Evolutionary conservation across 176 grass and related monocot genomes (phyloP), one percentile per base, ranked within the genome.

Genomic region (Musa schizocarpa): DNA sequence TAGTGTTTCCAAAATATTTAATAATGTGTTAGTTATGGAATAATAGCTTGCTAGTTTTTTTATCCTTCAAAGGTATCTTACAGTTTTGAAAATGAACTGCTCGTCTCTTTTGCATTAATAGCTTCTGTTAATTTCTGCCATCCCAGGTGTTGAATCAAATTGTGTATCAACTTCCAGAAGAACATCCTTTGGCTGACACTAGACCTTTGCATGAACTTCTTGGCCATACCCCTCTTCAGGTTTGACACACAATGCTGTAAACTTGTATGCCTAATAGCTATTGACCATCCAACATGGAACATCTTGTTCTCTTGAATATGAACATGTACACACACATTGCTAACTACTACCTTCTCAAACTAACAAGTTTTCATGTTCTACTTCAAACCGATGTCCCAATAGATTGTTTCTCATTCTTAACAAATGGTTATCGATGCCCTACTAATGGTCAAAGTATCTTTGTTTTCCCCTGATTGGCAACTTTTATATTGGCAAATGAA

Each of bases 121-220:
- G 7, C 9, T 16, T 12, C 1, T 68, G 25, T 29, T 68, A 43
- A 43, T 43, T 27, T 26, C 13, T 7, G 13, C 2, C 23, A 17
- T 68, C 26, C 0, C 78, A 96, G 89, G 93, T 96, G 34, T 82
- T 96, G 78, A 92, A 96, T 88, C 93, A 92, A 85, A 92, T 96
- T 76, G 93, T 96, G 11, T 92, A 90, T 12, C 89, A 96, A 70
- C 89, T 96, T 78, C 93, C 93, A 73, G 82, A 90, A 3, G 93
- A 92, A 61, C 93, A 96, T 90, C 93, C 93, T 68, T 81, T 96
- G 69, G 85, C 93, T 58, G 93, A 96, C 62, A 90, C 89, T 75
- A 92, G 89, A 73, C 93, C 93, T 24, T 69, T 96, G 71, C 82
- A 85, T 76, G 93, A 96, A 76, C 93, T 92, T 55, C 77, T 96